phyloP scores from a whole-genome alignment of 208 protist genomes.

The Crithidia bombi region DNA sequence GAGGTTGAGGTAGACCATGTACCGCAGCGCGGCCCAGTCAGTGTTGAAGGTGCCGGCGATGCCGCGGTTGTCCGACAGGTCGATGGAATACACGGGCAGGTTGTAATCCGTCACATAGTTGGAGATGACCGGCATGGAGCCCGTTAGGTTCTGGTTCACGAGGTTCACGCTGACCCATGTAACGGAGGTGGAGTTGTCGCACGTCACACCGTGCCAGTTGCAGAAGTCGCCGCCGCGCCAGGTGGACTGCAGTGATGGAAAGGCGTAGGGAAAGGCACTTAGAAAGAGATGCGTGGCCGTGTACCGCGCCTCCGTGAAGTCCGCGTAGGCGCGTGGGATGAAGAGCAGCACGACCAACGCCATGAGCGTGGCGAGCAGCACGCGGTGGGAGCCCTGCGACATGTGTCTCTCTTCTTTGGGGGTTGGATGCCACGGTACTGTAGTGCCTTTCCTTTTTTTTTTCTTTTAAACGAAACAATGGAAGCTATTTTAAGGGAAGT shows the following conservation, averaged over 20 bases:
- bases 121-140: slow-evolving; percentile 4
- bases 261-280: not conserved
- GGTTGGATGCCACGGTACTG: too few species aligned
- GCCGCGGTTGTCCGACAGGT: slow-evolving; percentile 29
- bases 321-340: not conserved
- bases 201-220: slow-evolving; percentile 24
- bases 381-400: not conserved
- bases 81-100: slow-evolving; percentile 10
- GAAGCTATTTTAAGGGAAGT: too few species aligned
- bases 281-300: slow-evolving; percentile 7
- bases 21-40: slow-evolving; percentile 15
- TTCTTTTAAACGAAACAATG: not conserved
- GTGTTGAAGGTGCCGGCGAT: slow-evolving; percentile 10
- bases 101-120: not conserved
- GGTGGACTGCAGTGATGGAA: slow-evolving; percentile 1
- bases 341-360: slow-evolving; percentile 7
- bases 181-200: slow-evolving; percentile 22
- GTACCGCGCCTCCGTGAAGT: slow-evolving; percentile 13
- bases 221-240: slow-evolving; percentile 28
- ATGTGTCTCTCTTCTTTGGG: too few species aligned
- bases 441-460: not conserved
- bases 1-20: slow-evolving; percentile 24
- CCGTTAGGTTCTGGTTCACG: not conserved
- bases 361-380: not conserved
- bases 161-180: slow-evolving; percentile 28